Base-by-base conservation (phyloP, 257 asterid genomes). In the Capsicum pubescens region DNA sequence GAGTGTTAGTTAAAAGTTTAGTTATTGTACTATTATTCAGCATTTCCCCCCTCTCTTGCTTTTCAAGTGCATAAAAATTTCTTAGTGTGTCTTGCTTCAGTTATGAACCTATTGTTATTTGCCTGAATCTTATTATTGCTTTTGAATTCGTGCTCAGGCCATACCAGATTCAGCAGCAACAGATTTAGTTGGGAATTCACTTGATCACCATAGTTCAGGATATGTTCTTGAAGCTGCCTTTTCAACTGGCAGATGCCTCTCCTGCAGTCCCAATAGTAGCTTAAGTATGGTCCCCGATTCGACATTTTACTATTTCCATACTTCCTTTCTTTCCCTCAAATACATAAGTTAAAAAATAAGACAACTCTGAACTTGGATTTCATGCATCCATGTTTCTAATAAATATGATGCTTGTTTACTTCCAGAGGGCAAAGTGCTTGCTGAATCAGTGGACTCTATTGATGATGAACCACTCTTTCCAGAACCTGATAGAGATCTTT, bases 181-280 rank as follows among this genome's bases (percentile, higher is more conserved):
- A 64, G 66, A 76, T 12, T 72, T 87, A 56, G 87, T 79, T 69
- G 91, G 89, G 63, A 89, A 84, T 66, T 84, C 88, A 13, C 88
- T 84, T 52, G 92, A 91, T 87, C 92, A 87, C 87, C 90, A 66
- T 74, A 96, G 98, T 85, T 98, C 99, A 9, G 98, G 95, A 89
- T 94, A 98, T 55, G 97, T 94, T 90, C 97, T 96, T 69, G 98
- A 92, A 80, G 88, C 97, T 82, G 87, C 85, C 60, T 93, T 91
- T 88, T 93, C 97, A 32, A 88, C 90, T 58, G 97, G 92, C 85
- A 94, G 99, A 84, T 91, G 90, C 66, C 87, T 85, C 70, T 93
- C 98, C 79, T 91, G 95, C 88, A 94, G 94, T 88, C 76, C 88
- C 39, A 94, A 91, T 64, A 94, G 92, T 63, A 87, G 82, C 87